Evolutionary conservation across 1,284 basidiomycete species (phyloP).

Genomic region (Volvariella surrecta): DNA sequence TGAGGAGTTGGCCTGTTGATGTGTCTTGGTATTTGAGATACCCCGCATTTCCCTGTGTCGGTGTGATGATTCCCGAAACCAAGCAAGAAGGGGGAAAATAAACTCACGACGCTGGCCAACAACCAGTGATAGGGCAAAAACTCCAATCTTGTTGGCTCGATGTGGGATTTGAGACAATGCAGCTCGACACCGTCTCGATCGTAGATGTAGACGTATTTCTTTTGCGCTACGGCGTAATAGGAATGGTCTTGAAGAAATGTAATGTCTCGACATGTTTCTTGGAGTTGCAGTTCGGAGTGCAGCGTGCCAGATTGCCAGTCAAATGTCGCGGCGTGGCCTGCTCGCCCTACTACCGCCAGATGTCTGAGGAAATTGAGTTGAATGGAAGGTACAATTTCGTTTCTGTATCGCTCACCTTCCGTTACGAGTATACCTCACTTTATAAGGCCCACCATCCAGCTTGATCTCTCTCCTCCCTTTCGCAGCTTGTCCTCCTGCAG

Average conservation of each 20-base stretch:
- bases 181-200: conserved; percentile 92
- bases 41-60: conserved; percentile 70
- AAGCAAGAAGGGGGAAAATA: conserved; percentile 3
- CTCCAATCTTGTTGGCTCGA: conserved; percentile 88
- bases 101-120: conserved; percentile 70
- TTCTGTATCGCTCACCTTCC: conserved; percentile 69
- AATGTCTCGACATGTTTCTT: conserved; percentile 87
- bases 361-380: conserved; percentile 64
- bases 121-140: conserved; percentile 97
- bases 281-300: conserved; percentile 83
- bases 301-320: conserved; percentile 90
- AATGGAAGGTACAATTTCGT: background rate
- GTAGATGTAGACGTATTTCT: conserved; percentile 95
- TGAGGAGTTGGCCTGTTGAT: conserved; percentile 84
- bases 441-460: conserved; percentile 84
- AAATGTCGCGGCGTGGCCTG: conserved; percentile 90
- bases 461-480: conserved; percentile 74
- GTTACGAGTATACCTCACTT: conserved; percentile 81
- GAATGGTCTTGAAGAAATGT: conserved; percentile 94
- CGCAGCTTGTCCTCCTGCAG: conserved; percentile 68
- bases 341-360: conserved; percentile 74
- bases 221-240: conserved; percentile 93
- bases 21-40: conserved; percentile 97
- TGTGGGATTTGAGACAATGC: conserved; percentile 76
- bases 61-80: background rate